Percentiles rank a stretch among this genome's conserved stretches.
phyloP scores from a whole-genome alignment of 148 eudicot species.

The Amaranthus palmeri region DNA sequence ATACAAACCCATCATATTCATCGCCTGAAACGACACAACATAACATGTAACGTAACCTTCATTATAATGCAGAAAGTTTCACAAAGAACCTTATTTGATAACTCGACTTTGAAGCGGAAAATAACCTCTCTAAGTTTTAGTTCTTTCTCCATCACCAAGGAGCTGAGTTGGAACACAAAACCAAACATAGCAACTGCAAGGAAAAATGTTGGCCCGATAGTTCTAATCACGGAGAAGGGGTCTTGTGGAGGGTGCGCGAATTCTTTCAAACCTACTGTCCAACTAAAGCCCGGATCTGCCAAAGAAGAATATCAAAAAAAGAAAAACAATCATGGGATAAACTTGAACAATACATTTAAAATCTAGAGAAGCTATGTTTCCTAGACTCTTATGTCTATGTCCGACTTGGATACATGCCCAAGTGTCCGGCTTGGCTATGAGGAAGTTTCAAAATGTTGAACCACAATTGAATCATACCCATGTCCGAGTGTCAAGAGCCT shows the following conservation, averaged over 20 bases:
- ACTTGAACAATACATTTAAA: background rate
- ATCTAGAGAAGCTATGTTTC: no score
- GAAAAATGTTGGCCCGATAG: slow-evolving; percentile 82
- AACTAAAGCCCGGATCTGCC: slow-evolving; percentile 66
- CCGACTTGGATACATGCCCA: no score
- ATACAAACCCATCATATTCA: slow-evolving; percentile 96
- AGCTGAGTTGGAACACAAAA: slow-evolving; percentile 80
- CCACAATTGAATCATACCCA: no score
- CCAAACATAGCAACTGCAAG: slow-evolving; percentile 91
- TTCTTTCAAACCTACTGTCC: slow-evolving; percentile 80
- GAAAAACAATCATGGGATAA: background rate
- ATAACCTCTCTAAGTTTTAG: slow-evolving; percentile 92
- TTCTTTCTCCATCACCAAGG: slow-evolving; percentile 83
- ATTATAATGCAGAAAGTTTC: background rate
- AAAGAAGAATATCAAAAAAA: background rate
- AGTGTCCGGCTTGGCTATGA: no score
- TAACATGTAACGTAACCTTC: slow-evolving; percentile 4
- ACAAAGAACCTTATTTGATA: background rate
- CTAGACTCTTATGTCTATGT: no score
- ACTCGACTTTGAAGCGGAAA: slow-evolving; percentile 3
- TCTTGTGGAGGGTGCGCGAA: slow-evolving; percentile 74
- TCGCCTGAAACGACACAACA: slow-evolving; percentile 46
- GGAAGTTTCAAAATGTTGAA: no score
- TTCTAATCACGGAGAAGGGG: slow-evolving; percentile 54
- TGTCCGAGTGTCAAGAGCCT: no score